Evolutionary conservation across 2,329 filamentous ascomycete genomes (phyloP).

Genomic region (Talaromyces sp.): DNA sequence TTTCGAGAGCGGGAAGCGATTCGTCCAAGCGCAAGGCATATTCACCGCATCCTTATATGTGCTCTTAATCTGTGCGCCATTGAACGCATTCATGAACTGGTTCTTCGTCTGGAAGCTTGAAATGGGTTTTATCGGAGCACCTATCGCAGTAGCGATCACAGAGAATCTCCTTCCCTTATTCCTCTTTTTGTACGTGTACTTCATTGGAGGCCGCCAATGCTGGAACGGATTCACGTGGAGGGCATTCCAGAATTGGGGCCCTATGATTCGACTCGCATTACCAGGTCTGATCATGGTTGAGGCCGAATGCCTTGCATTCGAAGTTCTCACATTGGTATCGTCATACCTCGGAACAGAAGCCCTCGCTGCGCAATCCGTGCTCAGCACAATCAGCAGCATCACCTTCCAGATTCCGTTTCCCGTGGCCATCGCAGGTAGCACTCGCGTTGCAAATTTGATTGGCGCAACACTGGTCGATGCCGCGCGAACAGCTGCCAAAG

Average conservation of each 20-base stretch:
- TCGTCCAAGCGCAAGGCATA: slow-evolving; percentile 81
- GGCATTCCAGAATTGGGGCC: slow-evolving; percentile 70
- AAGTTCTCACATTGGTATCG: slow-evolving; percentile 79
- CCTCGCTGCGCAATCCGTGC: slow-evolving; percentile 82
- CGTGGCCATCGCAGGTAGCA: slow-evolving; percentile 81
- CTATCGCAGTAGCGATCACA: slow-evolving; percentile 71
- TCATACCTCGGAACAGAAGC: slow-evolving; percentile 74
- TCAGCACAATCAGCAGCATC: slow-evolving; percentile 72
- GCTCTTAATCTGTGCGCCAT: slow-evolving; percentile 73
- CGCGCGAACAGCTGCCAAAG: slow-evolving; percentile 74
- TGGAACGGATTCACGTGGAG: slow-evolving; percentile 75
- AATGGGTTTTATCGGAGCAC: slow-evolving; percentile 73
- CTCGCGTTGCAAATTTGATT: slow-evolving; percentile 86
- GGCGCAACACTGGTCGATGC: slow-evolving; percentile 78
- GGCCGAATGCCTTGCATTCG: slow-evolving; percentile 90
- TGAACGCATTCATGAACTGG: slow-evolving; percentile 80
- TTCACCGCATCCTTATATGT: slow-evolving; percentile 81
- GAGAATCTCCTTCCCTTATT: slow-evolving; percentile 70
- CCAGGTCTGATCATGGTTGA: slow-evolving; percentile 92
- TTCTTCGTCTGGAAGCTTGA: slow-evolving; percentile 68
- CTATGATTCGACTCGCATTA: slow-evolving; percentile 82
- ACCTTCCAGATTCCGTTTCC: slow-evolving; percentile 93
- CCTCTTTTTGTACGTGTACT: slow-evolving; percentile 71
- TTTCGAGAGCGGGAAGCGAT: slow-evolving; percentile 80
- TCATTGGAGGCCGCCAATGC: slow-evolving; percentile 68